Evolutionary conservation across 257 asterid genomes (phyloP), one percentile per base, ranked within the genome.

Genomic region (Nyctanthes arbortristis): DNA sequence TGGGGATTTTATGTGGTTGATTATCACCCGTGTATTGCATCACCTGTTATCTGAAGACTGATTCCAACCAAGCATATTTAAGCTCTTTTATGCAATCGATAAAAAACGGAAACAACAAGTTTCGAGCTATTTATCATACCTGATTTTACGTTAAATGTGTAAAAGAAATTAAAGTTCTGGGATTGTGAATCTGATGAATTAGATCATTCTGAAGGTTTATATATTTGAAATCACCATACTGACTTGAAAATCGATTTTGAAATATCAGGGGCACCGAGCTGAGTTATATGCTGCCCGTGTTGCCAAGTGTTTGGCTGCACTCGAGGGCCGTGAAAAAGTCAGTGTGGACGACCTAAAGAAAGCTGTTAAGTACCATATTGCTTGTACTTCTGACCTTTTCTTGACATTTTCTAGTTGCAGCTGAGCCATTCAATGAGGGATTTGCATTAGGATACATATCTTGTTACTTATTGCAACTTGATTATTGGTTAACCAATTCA

Each of bases 221-320:
- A 8, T 39, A 47, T 52, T 22, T 22, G 31, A 12, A 52, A 52
- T 28, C 10, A 29, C 30, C 9, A 24, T 52, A 22, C 30, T 52
- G 22, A 24, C 24, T 47, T 65, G 30, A 54, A 59, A 43, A 60
- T 58, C 18, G 58, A 40, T 45, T 70, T 52, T 74, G 58, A 39
- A 68, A 68, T 73, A 65, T 70, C 91, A 94, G 99, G 99, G 99
- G 69, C 99, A 94, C 80, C 87, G 99, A 79, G 96, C 97, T 71
- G 99, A 94, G 76, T 75, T 94, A 55, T 94, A 87, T 82, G 97
- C 99, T 76, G 91, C 97, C 66, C 87, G 97, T 73, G 99, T 94
- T 67, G 97, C 99, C 63, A 85, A 55, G 81, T 89, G 96, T 87
- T 88, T 94, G 80, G 96, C 99, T 81, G 96, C 99, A 39, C 73